Evolutionary conservation across 1,284 basidiomycete species (phyloP).

Genomic region (Taiwanofungus camphoratus): DNA sequence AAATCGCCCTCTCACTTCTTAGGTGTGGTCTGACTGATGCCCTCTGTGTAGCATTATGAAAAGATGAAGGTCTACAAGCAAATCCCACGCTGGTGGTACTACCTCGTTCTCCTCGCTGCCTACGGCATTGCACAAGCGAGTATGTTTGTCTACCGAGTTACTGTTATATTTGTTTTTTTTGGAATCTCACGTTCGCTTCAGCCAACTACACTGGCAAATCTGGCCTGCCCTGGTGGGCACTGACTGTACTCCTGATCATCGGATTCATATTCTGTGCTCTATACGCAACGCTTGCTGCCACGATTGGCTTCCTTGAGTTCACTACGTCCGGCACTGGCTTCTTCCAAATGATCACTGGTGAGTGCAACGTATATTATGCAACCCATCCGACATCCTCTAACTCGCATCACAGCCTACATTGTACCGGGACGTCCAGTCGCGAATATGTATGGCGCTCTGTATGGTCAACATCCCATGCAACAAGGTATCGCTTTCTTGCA

Average conservation of each 20-base stretch:
- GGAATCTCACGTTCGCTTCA: background rate
- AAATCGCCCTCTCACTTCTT: background rate
- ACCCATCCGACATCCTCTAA: no score
- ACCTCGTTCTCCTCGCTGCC: conserved; percentile 36
- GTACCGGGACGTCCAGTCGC: conserved; percentile 39
- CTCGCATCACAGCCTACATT: conserved; percentile 30
- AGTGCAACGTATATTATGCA: conserved; percentile 23
- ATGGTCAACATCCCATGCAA: conserved; percentile 33
- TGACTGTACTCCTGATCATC: conserved; percentile 40
- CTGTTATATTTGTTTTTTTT: background rate
- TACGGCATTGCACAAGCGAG: conserved; percentile 40
- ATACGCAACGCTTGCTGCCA: conserved; percentile 43
- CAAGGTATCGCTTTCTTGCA: conserved; percentile 42
- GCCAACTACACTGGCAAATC: conserved; percentile 48
- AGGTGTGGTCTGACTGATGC: no score
- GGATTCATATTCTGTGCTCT: conserved; percentile 48
- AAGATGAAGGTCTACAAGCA: conserved; percentile 58
- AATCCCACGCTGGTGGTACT: conserved; percentile 61
- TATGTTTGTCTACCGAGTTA: background rate
- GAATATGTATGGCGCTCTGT: conserved; percentile 49
- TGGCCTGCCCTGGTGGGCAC: conserved; percentile 46
- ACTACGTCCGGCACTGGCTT: conserved; percentile 23
- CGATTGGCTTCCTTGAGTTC: conserved; percentile 36
- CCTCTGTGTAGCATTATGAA: conserved; percentile 31
- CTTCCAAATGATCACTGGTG: conserved; percentile 27